A percentile compares a stretch with the other conserved stretches of the same genome.
These are phyloP conservation scores for Endoconidiophora laricicola DNA, from an alignment of 2,329 filamentous ascomycete species.

Conservation along the genomic window DNA sequence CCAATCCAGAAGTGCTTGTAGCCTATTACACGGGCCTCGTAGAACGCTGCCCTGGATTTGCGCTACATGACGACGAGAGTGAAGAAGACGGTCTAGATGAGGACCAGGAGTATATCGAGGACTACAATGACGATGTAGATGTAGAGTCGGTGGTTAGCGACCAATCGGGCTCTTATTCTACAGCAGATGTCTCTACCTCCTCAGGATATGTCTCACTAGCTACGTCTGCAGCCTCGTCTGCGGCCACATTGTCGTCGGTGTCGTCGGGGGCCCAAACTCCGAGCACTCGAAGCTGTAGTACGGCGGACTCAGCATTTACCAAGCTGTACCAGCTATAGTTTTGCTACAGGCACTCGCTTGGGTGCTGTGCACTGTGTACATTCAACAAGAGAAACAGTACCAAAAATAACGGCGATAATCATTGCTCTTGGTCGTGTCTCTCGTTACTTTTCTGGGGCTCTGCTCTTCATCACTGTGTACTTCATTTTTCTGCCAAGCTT, in stretches of 20 bases:
- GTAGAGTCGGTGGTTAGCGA: conserved; percentile 14
- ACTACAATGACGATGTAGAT: conserved; percentile 15
- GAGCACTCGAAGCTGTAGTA: too few relatives aligned
- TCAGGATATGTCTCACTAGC: not conserved
- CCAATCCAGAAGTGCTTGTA: conserved; percentile 79
- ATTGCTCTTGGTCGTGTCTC: too few relatives aligned
- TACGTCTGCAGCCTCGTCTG: not conserved
- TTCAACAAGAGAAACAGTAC: too few relatives aligned
- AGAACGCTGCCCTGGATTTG: conserved; percentile 42
- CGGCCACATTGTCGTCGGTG: not conserved
- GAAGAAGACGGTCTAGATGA: conserved; percentile 20
- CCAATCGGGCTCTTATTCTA: not conserved
- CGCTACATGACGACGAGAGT: conserved; percentile 26
- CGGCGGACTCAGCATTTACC: too few relatives aligned
- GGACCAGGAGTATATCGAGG: conserved; percentile 21
- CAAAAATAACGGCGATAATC: too few relatives aligned
- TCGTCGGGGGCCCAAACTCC: not conserved
- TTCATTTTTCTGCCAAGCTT: too few relatives aligned
- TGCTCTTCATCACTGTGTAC: too few relatives aligned
- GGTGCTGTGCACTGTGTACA: too few relatives aligned
- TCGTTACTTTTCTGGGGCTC: too few relatives aligned
- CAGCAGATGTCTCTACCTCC: not conserved
- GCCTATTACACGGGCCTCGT: conserved; percentile 87
- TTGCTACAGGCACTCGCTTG: too few relatives aligned
- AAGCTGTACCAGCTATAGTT: too few relatives aligned